Evolutionary conservation across 2,329 filamentous ascomycete species (phyloP).

Genomic region (Coniella vitis): DNA sequence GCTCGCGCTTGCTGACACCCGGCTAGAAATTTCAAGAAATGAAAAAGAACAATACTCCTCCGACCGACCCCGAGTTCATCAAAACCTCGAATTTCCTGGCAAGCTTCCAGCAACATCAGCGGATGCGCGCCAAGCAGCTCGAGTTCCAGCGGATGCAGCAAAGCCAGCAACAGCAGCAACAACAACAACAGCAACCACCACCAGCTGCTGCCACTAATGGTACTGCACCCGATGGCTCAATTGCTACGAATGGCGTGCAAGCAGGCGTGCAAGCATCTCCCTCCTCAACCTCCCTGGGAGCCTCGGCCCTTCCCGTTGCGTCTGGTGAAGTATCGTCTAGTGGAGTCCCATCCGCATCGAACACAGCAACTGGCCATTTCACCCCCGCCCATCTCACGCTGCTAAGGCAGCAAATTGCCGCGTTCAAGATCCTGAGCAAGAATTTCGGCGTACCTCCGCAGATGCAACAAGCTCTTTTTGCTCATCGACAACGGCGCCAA

Average conservation of each 20-base stretch:
- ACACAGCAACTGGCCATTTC: constrained; percentile 47
- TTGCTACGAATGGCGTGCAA: constrained; percentile 32
- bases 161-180: constrained; percentile 42
- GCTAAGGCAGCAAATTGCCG: constrained; percentile 78
- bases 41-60: constrained; percentile 75
- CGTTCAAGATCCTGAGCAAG: constrained; percentile 85
- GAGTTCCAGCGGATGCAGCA: constrained; percentile 22
- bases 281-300: constrained; percentile 28
- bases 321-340: constrained; percentile 28
- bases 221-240: constrained; percentile 23
- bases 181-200: constrained; percentile 33
- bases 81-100: constrained; percentile 72
- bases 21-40: constrained; percentile 81
- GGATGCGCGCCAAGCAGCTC: constrained; percentile 19
- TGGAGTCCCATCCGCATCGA: constrained; percentile 24
- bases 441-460: constrained; percentile 73
- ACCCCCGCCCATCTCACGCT: constrained; percentile 71
- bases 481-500: constrained; percentile 61
- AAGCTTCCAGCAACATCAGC: constrained; percentile 45
- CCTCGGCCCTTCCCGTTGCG: constrained; percentile 32
- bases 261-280: constrained; percentile 27
- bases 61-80: constrained; percentile 79
- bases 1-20: constrained; percentile 27
- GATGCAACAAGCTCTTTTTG: constrained; percentile 78
- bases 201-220: constrained; percentile 46